Percentiles rank a stretch among this genome's conserved stretches.
These are phyloP conservation scores for Aegilops bicornis DNA, from an alignment of 176 grass and related monocot genomes.

Conservation along the genomic window DNA sequence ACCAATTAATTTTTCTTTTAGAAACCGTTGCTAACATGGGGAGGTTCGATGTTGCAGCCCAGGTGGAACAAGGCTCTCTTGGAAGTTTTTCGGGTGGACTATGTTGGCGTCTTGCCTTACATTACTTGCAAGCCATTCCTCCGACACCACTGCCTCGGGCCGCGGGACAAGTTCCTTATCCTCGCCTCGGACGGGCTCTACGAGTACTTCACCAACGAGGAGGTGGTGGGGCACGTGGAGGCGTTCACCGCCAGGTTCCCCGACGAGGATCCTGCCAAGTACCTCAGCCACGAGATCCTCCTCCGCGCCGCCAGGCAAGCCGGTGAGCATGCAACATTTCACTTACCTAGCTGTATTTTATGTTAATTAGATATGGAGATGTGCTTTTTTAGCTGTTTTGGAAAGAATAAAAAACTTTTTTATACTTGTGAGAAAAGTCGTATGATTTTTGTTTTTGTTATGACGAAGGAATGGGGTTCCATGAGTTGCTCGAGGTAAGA, in stretches of 20 bases:
- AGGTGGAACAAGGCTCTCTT: constrained; percentile 66
- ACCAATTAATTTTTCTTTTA: not conserved
- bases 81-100: constrained; percentile 62
- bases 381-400: not conserved
- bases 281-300: constrained; percentile 73
- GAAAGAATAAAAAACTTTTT: not conserved
- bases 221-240: constrained; percentile 70
- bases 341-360: not conserved
- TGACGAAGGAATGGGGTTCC: constrained; percentile 59
- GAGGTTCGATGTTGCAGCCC: constrained; percentile 22
- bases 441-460: not conserved
- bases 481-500: constrained; percentile 64
- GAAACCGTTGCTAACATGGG: not conserved
- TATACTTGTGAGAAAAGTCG: not conserved
- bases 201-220: constrained; percentile 81
- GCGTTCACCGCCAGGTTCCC: constrained; percentile 54
- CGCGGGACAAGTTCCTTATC: constrained; percentile 63
- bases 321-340: constrained; percentile 20
- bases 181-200: constrained; percentile 91
- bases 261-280: constrained; percentile 71
- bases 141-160: constrained; percentile 44
- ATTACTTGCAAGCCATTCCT: constrained; percentile 65
- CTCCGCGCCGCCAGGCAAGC: constrained; percentile 65
- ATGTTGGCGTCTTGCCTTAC: constrained; percentile 59
- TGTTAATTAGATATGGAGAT: not conserved